Evolutionary conservation across 306 rosid genomes (phyloP).

Genomic region (Prunus padus): DNA sequence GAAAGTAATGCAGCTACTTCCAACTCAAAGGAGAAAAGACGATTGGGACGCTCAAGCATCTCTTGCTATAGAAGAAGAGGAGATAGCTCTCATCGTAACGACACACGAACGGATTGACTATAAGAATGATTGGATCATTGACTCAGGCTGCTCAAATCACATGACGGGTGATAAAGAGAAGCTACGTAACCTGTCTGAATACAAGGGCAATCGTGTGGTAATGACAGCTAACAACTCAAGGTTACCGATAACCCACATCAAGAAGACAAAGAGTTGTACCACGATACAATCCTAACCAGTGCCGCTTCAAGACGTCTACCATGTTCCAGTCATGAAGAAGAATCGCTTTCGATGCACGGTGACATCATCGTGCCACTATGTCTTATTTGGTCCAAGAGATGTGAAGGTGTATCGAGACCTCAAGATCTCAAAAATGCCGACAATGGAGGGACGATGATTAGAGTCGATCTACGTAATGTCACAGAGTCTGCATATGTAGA

Average conservation of each 20-base stretch:
- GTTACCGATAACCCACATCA: neutral
- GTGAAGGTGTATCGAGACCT: neutral
- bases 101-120: neutral
- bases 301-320: neutral
- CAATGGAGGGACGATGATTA: neutral
- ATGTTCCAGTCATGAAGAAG: too few relatives aligned
- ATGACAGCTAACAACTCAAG: neutral
- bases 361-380: neutral
- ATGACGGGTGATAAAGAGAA: conserved; percentile 17
- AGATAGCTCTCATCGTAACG: neutral
- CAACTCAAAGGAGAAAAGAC: neutral
- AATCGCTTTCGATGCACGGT: too few relatives aligned
- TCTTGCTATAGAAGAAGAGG: neutral
- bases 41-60: neutral
- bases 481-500: neutral
- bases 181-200: neutral
- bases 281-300: neutral
- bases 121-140: neutral
- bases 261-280: neutral
- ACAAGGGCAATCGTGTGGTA: neutral
- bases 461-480: neutral
- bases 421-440: neutral
- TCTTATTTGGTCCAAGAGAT: neutral
- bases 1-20: conserved; percentile 43
- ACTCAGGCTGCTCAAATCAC: neutral